Evolutionary conservation across 2,329 filamentous ascomycete genomes (phyloP).

Genomic region (Fusarium lateritium): DNA sequence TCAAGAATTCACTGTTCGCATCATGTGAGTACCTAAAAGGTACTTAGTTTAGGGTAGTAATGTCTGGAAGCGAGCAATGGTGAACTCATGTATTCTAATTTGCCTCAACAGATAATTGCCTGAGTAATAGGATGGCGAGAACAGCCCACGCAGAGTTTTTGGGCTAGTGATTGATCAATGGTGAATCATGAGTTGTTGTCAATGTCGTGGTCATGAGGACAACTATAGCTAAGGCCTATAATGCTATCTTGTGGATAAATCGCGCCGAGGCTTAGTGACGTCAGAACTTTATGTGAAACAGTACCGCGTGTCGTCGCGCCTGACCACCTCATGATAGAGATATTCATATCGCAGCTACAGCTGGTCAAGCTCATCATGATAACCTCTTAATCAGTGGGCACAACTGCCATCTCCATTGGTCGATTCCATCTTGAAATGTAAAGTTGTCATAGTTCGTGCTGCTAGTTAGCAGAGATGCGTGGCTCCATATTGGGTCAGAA

Average conservation of each 20-base stretch:
- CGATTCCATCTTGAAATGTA: constrained; percentile 14
- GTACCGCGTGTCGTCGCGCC: constrained; percentile 10
- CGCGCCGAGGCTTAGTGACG: constrained; percentile 15
- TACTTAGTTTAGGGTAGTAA: too few species aligned
- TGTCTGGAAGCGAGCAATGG: too few species aligned
- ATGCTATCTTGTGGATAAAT: neutral
- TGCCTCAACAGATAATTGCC: neutral
- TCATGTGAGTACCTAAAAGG: too few species aligned
- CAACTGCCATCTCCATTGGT: constrained; percentile 22
- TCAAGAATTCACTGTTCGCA: too few species aligned
- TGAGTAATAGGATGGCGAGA: neutral
- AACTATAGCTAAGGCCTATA: neutral
- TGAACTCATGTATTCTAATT: too few species aligned
- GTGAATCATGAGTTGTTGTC: constrained; percentile 17
- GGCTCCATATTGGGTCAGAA: constrained; percentile 29
- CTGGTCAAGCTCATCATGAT: neutral
- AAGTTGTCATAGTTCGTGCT: constrained; percentile 28
- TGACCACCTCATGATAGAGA: constrained; percentile 2
- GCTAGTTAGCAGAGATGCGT: constrained; percentile 27
- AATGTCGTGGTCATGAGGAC: constrained; percentile 3
- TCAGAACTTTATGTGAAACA: constrained; percentile 20
- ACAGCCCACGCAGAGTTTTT: too few species aligned
- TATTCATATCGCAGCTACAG: neutral
- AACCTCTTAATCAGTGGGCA: constrained; percentile 2
- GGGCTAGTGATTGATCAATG: neutral